Base-by-base conservation (phyloP, 352 stramenopile genomes). In the Pythium brachiatum region DNA sequence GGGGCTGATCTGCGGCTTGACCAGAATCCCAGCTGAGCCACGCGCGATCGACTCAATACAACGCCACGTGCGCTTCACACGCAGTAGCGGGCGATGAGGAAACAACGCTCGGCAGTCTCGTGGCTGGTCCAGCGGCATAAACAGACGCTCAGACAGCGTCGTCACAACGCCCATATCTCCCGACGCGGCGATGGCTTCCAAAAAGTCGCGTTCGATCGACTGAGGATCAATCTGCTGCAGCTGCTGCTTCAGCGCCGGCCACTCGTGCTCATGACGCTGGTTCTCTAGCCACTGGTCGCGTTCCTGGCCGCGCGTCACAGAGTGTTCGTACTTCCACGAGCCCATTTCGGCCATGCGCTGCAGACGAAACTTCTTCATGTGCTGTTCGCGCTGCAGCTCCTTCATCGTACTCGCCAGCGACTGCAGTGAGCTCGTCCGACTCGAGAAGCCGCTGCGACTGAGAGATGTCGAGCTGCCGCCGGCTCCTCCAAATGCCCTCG, bases 1-100 rank as follows among this genome's bases (percentile, higher is more conserved):
- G 0, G 88, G 88, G 55, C 87, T 95, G 72, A 96, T 96, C 66
- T 96, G 88, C n/a, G 86, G 84, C 58, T 96, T 96, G 8, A 96
- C 84, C 12, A 96, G 75, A 54, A 96, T 96, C 16, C 87, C 87
- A 7, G 86, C 81, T 7, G 78, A 83, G 12, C 84, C 84, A 18
- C 72, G 72, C 29, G 88, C 60, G 43, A 94, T 95, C 23, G 83
- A 91, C 59, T 96, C 86, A 41, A 94, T 78, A 60, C 88, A 96
- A 2, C 88, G 74, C 81, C 87, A 94, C 26, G 84, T 89, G 2
- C 81, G 81, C 73, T 96, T 96, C 38, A 90, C 83, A 0, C 88
- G 83, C 57, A 96, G 59, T 26, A 81, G 70, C 21, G 86, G 84
- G 0, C 88, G 76, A 44, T 77, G 83, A n/a, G 83, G 81, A 16